phyloP scores from a whole-genome alignment of 78 protist genomes.

The Cavenderia fasciculata region DNA sequence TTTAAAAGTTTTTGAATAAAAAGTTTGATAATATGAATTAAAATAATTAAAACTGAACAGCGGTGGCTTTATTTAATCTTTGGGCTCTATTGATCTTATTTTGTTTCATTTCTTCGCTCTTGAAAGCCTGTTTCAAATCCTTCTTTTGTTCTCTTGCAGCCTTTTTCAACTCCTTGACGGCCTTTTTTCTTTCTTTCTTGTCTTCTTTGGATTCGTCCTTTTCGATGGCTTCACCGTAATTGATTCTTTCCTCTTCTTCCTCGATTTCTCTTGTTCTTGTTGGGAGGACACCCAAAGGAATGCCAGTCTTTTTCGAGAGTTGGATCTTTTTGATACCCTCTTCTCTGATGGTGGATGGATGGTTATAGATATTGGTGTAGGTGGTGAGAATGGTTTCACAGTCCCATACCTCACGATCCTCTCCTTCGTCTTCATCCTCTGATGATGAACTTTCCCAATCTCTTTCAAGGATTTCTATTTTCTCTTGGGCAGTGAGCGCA shows the following conservation, averaged over 20 bases:
- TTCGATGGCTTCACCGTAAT: slow-evolving; percentile 11
- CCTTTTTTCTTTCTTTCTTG: slow-evolving; percentile 50
- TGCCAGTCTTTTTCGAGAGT: slow-evolving; percentile 45
- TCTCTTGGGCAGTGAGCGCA: slow-evolving; percentile 33
- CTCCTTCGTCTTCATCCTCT: slow-evolving; percentile 17
- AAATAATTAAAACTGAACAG: slow-evolving; percentile 48
- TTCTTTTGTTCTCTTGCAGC: slow-evolving; percentile 32
- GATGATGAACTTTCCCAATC: slow-evolving; percentile 37
- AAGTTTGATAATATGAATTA: too few relatives aligned
- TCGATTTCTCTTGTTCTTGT: neutral
- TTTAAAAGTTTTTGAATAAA: too few relatives aligned
- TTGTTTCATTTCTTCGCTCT: slow-evolving; percentile 62
- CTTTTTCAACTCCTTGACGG: slow-evolving; percentile 16
- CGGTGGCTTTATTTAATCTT: neutral
- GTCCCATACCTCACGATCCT: slow-evolving; percentile 80
- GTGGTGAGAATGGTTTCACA: slow-evolving; percentile 81
- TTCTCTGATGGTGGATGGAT: slow-evolving; percentile 78
- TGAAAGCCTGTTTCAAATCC: slow-evolving; percentile 52
- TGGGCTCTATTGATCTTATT: slow-evolving; percentile 11
- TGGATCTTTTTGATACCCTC: slow-evolving; percentile 15
- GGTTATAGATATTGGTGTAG: slow-evolving; percentile 81
- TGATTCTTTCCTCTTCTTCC: slow-evolving; percentile 10
- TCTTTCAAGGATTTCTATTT: slow-evolving; percentile 13
- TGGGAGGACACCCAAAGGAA: slow-evolving; percentile 4
- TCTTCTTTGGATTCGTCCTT: slow-evolving; percentile 52